Base-by-base conservation (phyloP, 208 protist genomes). In the Leishmania major region DNA sequence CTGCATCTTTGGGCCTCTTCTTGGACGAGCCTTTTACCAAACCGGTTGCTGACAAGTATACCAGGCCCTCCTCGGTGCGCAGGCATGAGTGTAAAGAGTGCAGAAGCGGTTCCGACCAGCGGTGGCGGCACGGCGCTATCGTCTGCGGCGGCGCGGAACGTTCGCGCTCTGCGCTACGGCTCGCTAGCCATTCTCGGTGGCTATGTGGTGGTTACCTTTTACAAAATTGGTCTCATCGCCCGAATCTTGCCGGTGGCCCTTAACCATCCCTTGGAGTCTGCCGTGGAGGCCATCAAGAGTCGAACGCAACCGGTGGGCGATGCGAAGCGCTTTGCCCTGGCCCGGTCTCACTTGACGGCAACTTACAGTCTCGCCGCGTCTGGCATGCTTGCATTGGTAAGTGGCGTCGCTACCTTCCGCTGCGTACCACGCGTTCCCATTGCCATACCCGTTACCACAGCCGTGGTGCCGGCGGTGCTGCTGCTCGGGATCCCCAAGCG, bases 261-360 rank as follows among this genome's bases (percentile, higher is more conserved):
- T 2, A 83, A 85, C 53, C n/a, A 22, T 17, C 51, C 45, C 13
- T 67, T 97, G 17, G 92, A 93, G 71, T 55, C 67, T 19, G 59
- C 79, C 11, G 91, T 97, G 3, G 89, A 94, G 66, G 69, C 71
- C 7, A 62, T 97, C 40, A 95, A 97, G 81, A 45, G 53, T 35
- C 77, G 80, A 5, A 97, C 91, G 35, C 75, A 93, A 67, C 94
- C 92, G 0, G 59, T 96, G 2, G 92, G 94, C 13, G 84, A 94
- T 77, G 73, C 80, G 19, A 51, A 69, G 13, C 87, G 92, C 49
- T 93, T 93, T 40, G 85, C 73, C 3, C 22, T 91, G 31, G 89
- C 85, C 2, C 89, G 92, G 1, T 10, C 75, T 3, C 94, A 97
- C 71, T 80, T 97, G 8, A 83, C 93, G 40, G 43, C 70, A 49